Conservation (phyloP, 345 rosid species). For the Corchorus olitorius region DNA sequence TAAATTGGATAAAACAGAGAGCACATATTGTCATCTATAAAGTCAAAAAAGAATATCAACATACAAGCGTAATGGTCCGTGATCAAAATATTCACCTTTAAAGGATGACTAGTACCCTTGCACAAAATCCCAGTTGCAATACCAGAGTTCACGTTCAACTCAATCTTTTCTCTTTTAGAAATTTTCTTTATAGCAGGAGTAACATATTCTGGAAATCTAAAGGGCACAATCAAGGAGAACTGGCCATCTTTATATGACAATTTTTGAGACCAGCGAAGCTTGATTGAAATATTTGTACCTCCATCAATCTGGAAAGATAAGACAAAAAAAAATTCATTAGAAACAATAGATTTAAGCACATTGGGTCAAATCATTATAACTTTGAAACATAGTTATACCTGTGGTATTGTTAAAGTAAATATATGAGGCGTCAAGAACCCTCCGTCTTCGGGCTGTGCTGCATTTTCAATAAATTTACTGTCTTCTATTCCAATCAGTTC, state of each 20-base stretch:
- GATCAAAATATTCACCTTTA: constrained; percentile 58
- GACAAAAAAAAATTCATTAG: neutral
- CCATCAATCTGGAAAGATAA: constrained; percentile 69
- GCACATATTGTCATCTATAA: neutral
- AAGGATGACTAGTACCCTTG: constrained; percentile 73
- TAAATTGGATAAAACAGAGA: neutral
- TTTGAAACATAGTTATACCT: constrained; percentile 39
- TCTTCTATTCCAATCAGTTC: constrained; percentile 49
- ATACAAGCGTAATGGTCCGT: neutral
- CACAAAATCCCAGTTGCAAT: constrained; percentile 64
- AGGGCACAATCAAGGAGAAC: constrained; percentile 67
- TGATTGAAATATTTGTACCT: constrained; percentile 70
- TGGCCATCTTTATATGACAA: constrained; percentile 54
- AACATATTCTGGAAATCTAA: constrained; percentile 80
- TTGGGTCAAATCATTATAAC: neutral
- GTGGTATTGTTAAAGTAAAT: constrained; percentile 73
- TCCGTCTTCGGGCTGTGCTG: constrained; percentile 48
- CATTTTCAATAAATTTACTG: constrained; percentile 44
- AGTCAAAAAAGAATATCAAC: neutral
- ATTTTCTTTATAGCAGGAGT: constrained; percentile 80
- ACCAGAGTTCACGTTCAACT: constrained; percentile 66
- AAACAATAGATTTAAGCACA: neutral
- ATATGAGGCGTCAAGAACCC: constrained; percentile 69
- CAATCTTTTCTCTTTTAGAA: constrained; percentile 71
- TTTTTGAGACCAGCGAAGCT: constrained; percentile 81